Evolutionary conservation across 345 rosid genomes (phyloP).

Genomic region (Hypericum androsaemum): DNA sequence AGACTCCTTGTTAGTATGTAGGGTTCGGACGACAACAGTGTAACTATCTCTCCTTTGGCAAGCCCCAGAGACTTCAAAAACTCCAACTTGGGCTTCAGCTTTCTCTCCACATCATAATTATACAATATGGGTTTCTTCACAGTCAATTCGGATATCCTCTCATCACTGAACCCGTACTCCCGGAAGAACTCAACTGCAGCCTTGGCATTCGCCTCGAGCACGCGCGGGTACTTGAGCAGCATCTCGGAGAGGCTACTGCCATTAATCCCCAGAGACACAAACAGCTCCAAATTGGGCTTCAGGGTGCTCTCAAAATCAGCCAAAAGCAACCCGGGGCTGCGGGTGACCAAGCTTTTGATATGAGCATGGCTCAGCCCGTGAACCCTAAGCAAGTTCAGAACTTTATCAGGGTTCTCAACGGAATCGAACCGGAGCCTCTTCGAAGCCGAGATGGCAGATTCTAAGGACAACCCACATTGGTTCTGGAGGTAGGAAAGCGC

Average conservation of each 20-base stretch:
- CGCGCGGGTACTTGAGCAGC: neutral
- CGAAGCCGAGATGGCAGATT: slow-evolving; percentile 5
- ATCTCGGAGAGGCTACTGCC: neutral
- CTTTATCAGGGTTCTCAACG: slow-evolving; percentile 5
- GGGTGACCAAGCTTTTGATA: slow-evolving; percentile 3
- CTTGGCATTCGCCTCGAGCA: neutral
- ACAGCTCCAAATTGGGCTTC: slow-evolving; percentile 5
- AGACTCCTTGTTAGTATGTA: slow-evolving; percentile 14
- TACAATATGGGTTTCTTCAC: slow-evolving; percentile 9
- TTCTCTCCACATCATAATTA: neutral
- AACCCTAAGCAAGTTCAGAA: neutral
- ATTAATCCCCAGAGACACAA: slow-evolving; percentile 9
- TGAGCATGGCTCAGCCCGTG: slow-evolving; percentile 4
- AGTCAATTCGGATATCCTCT: slow-evolving; percentile 2
- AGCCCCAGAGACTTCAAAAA: slow-evolving; percentile 14
- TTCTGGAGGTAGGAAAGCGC: slow-evolving; percentile 6
- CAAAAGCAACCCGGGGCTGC: neutral
- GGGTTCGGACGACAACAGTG: slow-evolving; percentile 4
- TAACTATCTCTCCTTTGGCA: slow-evolving; percentile 9
- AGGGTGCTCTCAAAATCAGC: slow-evolving; percentile 5
- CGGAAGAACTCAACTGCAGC: slow-evolving; percentile 7
- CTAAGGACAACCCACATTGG: slow-evolving; percentile 10
- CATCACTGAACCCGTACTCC: slow-evolving; percentile 7
- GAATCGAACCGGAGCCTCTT: neutral
- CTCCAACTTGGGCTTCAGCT: slow-evolving; percentile 16